phyloP scores from a whole-genome alignment of 257 asterid genomes.

The Echites panduratus region DNA sequence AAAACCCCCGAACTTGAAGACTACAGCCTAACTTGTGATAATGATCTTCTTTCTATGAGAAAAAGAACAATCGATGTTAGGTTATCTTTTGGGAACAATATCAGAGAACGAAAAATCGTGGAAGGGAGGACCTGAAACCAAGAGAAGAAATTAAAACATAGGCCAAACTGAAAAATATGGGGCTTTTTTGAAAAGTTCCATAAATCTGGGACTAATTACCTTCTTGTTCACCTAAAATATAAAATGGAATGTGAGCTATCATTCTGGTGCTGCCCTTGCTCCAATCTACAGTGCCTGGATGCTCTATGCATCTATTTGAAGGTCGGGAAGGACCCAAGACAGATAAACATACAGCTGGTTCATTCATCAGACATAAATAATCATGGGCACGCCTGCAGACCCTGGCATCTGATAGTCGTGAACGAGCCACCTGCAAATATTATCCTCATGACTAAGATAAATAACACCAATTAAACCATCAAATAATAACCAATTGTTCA shows the following conservation, averaged over 20 bases:
- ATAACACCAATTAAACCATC: background rate
- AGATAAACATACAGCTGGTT: conserved; percentile 82
- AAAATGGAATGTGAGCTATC: conserved; percentile 79
- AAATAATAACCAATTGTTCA: conserved; percentile 3
- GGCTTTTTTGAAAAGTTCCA: background rate
- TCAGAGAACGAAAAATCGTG: conserved; percentile 73
- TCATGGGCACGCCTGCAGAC: conserved; percentile 87
- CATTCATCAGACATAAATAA: conserved; percentile 76
- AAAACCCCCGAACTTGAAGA: background rate
- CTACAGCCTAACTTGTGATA: background rate
- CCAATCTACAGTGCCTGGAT: conserved; percentile 84
- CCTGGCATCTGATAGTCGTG: conserved; percentile 72
- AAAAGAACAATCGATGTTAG: background rate
- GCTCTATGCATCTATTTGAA: conserved; percentile 39
- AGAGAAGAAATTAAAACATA: conserved; percentile 5
- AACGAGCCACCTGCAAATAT: conserved; percentile 72
- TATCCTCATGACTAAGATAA: background rate
- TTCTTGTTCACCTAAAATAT: conserved; percentile 72
- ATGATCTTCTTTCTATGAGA: background rate
- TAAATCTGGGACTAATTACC: conserved; percentile 31
- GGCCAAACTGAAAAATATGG: background rate
- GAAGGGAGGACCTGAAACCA: conserved; percentile 61
- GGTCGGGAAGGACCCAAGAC: conserved; percentile 67
- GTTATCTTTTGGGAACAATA: conserved; percentile 53
- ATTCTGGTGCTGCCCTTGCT: conserved; percentile 57